Percentiles rank a stretch among this genome's conserved stretches.
These are phyloP conservation scores for Biscogniauxia mediterranea DNA, from an alignment of 2,329 filamentous ascomycete genomes.

Conservation along the genomic window DNA sequence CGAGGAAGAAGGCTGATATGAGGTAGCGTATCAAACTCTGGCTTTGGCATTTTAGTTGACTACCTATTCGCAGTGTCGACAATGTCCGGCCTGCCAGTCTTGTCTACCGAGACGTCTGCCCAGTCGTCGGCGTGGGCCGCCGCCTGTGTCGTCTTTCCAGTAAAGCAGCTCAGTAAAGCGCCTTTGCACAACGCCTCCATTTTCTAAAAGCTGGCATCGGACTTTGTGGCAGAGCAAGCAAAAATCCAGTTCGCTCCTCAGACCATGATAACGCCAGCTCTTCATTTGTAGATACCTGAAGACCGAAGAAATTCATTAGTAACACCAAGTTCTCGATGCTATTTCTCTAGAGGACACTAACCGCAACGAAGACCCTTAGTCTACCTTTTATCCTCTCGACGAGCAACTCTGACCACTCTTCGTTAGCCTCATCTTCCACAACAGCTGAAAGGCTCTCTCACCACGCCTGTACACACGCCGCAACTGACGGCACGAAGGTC, in stretches of 20 bases:
- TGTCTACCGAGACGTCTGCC: slow-evolving; percentile 41
- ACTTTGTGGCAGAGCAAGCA: slow-evolving; percentile 38
- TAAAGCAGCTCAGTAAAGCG: slow-evolving; percentile 37
- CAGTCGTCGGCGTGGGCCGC: slow-evolving; percentile 38
- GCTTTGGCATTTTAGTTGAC: not conserved
- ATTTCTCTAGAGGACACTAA: slow-evolving; percentile 11
- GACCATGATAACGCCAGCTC: slow-evolving; percentile 39
- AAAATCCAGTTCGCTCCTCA: slow-evolving; percentile 35
- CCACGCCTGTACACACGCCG: slow-evolving; percentile 40
- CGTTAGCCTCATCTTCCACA: slow-evolving; percentile 40
- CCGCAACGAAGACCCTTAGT: slow-evolving; percentile 39
- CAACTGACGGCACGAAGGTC: slow-evolving; percentile 37
- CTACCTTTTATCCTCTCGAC: slow-evolving; percentile 35
- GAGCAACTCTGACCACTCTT: slow-evolving; percentile 42
- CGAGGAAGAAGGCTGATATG: slow-evolving; percentile 40
- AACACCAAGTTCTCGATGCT: no score
- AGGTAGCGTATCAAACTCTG: slow-evolving; percentile 37
- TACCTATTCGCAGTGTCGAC: slow-evolving; percentile 1
- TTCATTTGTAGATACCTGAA: slow-evolving; percentile 25
- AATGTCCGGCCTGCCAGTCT: slow-evolving; percentile 21
- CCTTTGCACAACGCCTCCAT: slow-evolving; percentile 37
- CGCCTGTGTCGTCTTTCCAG: slow-evolving; percentile 15
- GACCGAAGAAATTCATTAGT: no score
- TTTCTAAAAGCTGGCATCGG: slow-evolving; percentile 32
- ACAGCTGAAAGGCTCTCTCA: slow-evolving; percentile 38